These are phyloP conservation scores for Zymoseptoria brevis DNA, from an alignment of 2,329 filamentous ascomycete species.

Conservation along the genomic window DNA sequence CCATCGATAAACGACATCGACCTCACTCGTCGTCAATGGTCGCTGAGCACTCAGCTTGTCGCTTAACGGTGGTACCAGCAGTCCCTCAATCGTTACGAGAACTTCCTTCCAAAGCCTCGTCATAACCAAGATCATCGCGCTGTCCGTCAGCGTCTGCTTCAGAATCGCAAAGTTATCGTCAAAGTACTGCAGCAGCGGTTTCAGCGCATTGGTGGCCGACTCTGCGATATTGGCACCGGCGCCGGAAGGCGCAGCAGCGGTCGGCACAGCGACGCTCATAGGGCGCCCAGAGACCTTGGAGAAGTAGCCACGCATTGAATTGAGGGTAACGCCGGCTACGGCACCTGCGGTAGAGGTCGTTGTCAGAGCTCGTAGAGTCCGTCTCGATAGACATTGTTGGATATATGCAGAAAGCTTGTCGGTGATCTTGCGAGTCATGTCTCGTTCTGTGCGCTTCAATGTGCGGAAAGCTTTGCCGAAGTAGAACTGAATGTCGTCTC, in stretches of 20 bases:
- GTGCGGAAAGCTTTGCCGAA: slow-evolving; percentile 96
- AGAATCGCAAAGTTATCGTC: slow-evolving; percentile 98
- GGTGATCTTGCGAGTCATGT: slow-evolving; percentile 97
- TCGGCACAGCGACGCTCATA: slow-evolving; percentile 9
- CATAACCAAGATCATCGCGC: slow-evolving; percentile 99
- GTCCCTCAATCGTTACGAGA: slow-evolving; percentile 76
- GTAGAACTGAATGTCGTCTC: slow-evolving; percentile 97
- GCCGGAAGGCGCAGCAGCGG: neutral
- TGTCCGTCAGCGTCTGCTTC: slow-evolving; percentile 89
- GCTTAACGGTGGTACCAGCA: slow-evolving; percentile 87
- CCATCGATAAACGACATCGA: slow-evolving; percentile 95
- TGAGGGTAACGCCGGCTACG: slow-evolving; percentile 52
- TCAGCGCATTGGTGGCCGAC: slow-evolving; percentile 73
- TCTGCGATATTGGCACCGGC: slow-evolving; percentile 48
- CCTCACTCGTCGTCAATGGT: slow-evolving; percentile 74
- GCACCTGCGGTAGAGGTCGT: slow-evolving; percentile 32
- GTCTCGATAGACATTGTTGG: slow-evolving; percentile 74
- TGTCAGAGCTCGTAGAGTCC: slow-evolving; percentile 68
- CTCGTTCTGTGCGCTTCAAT: slow-evolving; percentile 87
- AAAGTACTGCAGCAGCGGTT: slow-evolving; percentile 86
- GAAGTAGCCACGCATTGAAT: slow-evolving; percentile 62
- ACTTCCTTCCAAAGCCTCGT: slow-evolving; percentile 97
- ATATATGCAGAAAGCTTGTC: slow-evolving; percentile 98
- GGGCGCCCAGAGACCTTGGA: slow-evolving; percentile 32
- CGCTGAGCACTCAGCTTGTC: slow-evolving; percentile 87